Evolutionary conservation across 2,329 filamentous ascomycete species (phyloP), one percentile per base, ranked within the genome.

Genomic region (Pseudocercospora eumusae): DNA sequence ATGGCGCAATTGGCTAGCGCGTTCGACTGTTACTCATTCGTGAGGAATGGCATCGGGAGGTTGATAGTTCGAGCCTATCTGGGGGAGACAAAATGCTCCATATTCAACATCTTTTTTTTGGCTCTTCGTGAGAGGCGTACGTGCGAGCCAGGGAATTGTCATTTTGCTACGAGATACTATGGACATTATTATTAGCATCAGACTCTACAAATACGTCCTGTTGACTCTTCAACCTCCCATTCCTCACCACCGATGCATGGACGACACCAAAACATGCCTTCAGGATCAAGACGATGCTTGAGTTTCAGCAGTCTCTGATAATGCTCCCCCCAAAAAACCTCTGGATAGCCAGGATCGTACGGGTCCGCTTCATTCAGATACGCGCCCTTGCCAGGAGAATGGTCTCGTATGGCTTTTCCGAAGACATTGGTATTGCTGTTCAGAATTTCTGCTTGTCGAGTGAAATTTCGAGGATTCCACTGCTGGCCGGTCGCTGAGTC

Each of bases 1-100:
- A 52, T 52, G 47, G 53, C 50, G 50, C 50, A 54, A 54, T 54
- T 54, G 50, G 50, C 50, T 54, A 54, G 50, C 50, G 50, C 50
- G 50, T 54, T 54, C 50, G 50, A 36, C 50, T 54, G 50, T 54
- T 54, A 54, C 31, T 31, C 50, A 36, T 20, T n/a, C 21, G 4
- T 20, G 31, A 54, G 23, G 21, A 31, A 31, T 21, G 27, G 27
- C 11, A 54, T 36, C 50, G 50, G 25, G 25, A 54, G 50, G 50
- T 54, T 54, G 50, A 36, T 54, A 36, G 36, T 54, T 54, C 44
- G 44, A 47, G 44, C 44, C 44, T 47, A 47, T 47, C 44, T 47
- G 44, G 42, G 31, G 36, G 36, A 15, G 36, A 40, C 15, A 40
- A n/a, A 40, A 33, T 15, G 11, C 11, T 15, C 1, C 11, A 33